A percentile compares a stretch with the other conserved stretches of the same genome.
These are phyloP conservation scores for Starmerella asiatica DNA, from an alignment of 805 yeast species.

Conservation along the genomic window DNA sequence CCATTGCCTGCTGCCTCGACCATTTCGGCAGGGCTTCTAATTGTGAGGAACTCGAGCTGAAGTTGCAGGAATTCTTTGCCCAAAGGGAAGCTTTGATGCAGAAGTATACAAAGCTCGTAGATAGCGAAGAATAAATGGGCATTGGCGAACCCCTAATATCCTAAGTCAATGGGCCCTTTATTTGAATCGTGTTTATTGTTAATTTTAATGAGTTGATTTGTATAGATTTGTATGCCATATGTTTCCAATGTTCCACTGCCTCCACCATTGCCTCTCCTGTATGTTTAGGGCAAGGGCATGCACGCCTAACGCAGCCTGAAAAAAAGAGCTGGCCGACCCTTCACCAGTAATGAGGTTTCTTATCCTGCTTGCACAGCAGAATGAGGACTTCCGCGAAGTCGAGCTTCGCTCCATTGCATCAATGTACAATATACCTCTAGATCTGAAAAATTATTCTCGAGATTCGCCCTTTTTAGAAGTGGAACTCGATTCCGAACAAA, in stretches of 20 bases:
- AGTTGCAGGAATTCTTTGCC: neutral
- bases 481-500: slow-evolving; percentile 48
- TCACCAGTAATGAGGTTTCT: slow-evolving; percentile 39
- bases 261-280: too few relatives aligned
- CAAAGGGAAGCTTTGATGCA: neutral
- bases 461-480: slow-evolving; percentile 58
- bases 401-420: slow-evolving; percentile 79
- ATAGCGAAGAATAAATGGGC: neutral
- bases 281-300: too few relatives aligned
- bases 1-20: neutral
- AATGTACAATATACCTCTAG: slow-evolving; percentile 41
- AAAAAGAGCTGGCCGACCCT: neutral
- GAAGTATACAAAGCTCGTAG: neutral
- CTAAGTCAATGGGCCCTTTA: neutral
- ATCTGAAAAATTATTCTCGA: slow-evolving; percentile 45
- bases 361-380: slow-evolving; percentile 74
- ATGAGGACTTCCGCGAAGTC: slow-evolving; percentile 61
- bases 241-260: too few relatives aligned
- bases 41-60: neutral
- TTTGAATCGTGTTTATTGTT: neutral
- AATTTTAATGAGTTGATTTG: neutral
- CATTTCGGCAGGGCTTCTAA: neutral
- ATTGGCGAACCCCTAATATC: neutral
- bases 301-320: too few relatives aligned
- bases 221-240: too few relatives aligned